A percentile compares a stretch with the other conserved stretches of the same genome.
phyloP scores from a whole-genome alignment of 129 eudicot genomes.

The Calendula officinalis region DNA sequence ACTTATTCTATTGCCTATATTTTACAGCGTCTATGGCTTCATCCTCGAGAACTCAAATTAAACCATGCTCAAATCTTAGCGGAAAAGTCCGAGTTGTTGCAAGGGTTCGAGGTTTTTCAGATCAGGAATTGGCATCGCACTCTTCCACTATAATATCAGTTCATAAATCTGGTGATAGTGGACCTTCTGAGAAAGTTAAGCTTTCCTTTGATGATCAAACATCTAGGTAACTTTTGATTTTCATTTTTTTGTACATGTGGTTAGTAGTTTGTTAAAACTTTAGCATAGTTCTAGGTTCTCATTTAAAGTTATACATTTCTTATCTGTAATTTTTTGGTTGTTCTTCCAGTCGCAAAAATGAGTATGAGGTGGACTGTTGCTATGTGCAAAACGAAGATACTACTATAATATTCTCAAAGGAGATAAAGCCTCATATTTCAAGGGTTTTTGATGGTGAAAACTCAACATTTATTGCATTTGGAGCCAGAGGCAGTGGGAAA shows the following conservation, averaged over 20 bases:
- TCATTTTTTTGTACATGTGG: not conserved
- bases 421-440: slow-evolving; percentile 55
- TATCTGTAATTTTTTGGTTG: not conserved
- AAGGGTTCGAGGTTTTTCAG: slow-evolving; percentile 51
- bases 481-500: slow-evolving; percentile 90
- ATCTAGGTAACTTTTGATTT: slow-evolving; percentile 36
- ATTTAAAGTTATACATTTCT: not conserved
- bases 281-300: not conserved
- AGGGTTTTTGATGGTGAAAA: slow-evolving; percentile 52
- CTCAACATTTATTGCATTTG: slow-evolving; percentile 67
- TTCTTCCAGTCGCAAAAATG: slow-evolving; percentile 52
- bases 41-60: slow-evolving; percentile 17
- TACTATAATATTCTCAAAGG: slow-evolving; percentile 45
- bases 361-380: slow-evolving; percentile 61
- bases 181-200: slow-evolving; percentile 28
- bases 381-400: slow-evolving; percentile 56
- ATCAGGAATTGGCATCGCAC: slow-evolving; percentile 41
- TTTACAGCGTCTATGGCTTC: slow-evolving; percentile 32
- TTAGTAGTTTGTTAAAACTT: not conserved
- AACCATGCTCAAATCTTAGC: slow-evolving; percentile 22
- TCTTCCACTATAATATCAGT: slow-evolving; percentile 48
- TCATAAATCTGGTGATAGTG: slow-evolving; percentile 27
- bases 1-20: not conserved
- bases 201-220: slow-evolving; percentile 50
- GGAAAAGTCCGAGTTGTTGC: slow-evolving; percentile 60